Evolutionary conservation across 768 basidiomycete species (phyloP), one percentile per base, ranked within the genome.

Genomic region (Auricularia auricula-judae): DNA sequence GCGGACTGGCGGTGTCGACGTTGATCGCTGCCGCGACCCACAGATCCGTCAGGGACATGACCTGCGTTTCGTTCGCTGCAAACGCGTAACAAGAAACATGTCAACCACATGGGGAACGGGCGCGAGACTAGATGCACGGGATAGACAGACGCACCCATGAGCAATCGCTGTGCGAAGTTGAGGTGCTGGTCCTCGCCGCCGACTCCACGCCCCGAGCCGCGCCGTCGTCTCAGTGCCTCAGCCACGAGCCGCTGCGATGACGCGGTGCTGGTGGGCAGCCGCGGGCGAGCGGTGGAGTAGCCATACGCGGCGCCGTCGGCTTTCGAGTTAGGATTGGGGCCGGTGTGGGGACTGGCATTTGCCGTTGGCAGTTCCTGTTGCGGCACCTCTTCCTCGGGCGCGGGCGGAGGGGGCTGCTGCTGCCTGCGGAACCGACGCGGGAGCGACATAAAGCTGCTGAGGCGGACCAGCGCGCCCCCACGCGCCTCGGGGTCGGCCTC

Each of bases 21-120:
- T 96, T 97, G 77, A 96, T 92, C 4, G 96, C 97, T n/a, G 95
- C 90, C 3, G 93, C 93, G 62, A 98, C 92, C 97, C 97, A 99
- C 23, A 99, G 78, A 75, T 98, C 96, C 29, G 93, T 91, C 71
- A 99, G 91, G 68, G 88, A 93, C 64, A 92, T 95, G 3, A 94
- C 93, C 12, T 92, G 89, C 69, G 93, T 90, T 75, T 97, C 94
- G 74, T 97, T 97, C 21, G 96, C 96, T 72, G 70, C 60, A 2
- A 68, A 63, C 8, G 71, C 18, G 61, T 29, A 36, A 18, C 29
- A 29, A 29, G 29, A 29, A 29, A 29, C 29, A 29, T 29, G 29
- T 29, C 29, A 29, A 3, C 29, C 29, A 29, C 29, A 29, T 29
- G 29, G 29, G 29, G 29, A 29, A 29, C 29, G 29, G 29, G 29